Percentiles rank a stretch among this genome's conserved stretches.
phyloP scores from a whole-genome alignment of 352 stramenopile species.

The Pythium insidiosum region DNA sequence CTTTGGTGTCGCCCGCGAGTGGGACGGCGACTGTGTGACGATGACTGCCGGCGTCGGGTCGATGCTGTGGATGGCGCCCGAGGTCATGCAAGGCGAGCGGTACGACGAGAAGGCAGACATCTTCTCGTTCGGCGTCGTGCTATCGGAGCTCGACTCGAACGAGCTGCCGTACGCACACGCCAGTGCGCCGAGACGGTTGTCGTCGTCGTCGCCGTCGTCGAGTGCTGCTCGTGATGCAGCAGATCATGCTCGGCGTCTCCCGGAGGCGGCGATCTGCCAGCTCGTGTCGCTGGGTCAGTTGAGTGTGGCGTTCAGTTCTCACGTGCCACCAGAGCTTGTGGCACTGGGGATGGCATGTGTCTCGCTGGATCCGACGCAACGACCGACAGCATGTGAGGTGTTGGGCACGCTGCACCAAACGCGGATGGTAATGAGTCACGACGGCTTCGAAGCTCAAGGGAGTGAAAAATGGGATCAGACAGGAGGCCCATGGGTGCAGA shows the following conservation, averaged over 20 bases:
- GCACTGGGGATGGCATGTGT: constrained; percentile 2
- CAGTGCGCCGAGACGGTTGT: not conserved
- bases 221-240: no score
- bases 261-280: not conserved
- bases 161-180: constrained; percentile 4
- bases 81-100: constrained; percentile 20
- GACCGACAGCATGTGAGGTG: constrained; percentile 4
- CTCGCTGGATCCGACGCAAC: not conserved
- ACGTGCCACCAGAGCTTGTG: not conserved
- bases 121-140: constrained; percentile 32
- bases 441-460: no score
- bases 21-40: constrained; percentile 35
- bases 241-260: not conserved
- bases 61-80: no score
- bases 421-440: no score
- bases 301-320: constrained; percentile 2
- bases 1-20: constrained; percentile 26
- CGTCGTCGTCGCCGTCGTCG: not conserved
- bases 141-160: constrained; percentile 28
- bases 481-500: no score
- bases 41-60: no score
- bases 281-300: not conserved
- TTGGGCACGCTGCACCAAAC: constrained; percentile 12
- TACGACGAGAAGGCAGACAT: constrained; percentile 38
- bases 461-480: no score